Evolutionary conservation across 441 rosid species (phyloP), one percentile per base, ranked within the genome.

Genomic region (Adansonia gregorii): DNA sequence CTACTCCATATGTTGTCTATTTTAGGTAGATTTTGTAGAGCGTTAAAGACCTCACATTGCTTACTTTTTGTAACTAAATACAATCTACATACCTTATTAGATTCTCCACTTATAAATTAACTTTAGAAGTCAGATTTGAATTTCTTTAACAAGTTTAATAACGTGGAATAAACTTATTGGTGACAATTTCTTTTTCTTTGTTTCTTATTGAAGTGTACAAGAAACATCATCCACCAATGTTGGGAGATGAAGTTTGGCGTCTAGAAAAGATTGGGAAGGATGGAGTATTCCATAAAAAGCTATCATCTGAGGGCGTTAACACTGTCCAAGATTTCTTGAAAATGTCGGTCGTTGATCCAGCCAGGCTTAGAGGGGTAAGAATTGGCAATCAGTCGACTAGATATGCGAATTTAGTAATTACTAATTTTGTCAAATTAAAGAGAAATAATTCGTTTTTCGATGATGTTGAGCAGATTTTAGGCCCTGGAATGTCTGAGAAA

Each of bases 181-280:
- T 60, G 41, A 60, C 65, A 3, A 35, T 35, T 35, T 35, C 4
- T 35, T 4, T 35, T 35, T 35, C 39, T 35, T 35, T 35, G 39
- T 35, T 35, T 35, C 39, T 35, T 51, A 68, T 27, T 56, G 76
- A 70, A 93, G 98, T 92, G 88, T 95, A 95, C 91, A 92, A 92
- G 93, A 95, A 93, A 82, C 98, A 93, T 83, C 83, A 92, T 80
- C 98, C 98, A 24, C 99, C 99, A 54, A 79, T 69, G 84, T 78
- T 95, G 67, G 85, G 82, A 3, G 99, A 95, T 74, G 94, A 93
- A 41, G 98, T 95, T 43, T 95, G 99, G 99, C 90, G 99, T 27
- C 92, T 93, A 9, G 89, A 90, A 86, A 95, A 92, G 86, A 91
- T 95, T 19, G 94, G 96, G 55, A 95, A 89, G 85, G 93, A 81